Evolutionary conservation across 2,329 filamentous ascomycete species (phyloP).

Genomic region (Verticillium klebahnii): DNA sequence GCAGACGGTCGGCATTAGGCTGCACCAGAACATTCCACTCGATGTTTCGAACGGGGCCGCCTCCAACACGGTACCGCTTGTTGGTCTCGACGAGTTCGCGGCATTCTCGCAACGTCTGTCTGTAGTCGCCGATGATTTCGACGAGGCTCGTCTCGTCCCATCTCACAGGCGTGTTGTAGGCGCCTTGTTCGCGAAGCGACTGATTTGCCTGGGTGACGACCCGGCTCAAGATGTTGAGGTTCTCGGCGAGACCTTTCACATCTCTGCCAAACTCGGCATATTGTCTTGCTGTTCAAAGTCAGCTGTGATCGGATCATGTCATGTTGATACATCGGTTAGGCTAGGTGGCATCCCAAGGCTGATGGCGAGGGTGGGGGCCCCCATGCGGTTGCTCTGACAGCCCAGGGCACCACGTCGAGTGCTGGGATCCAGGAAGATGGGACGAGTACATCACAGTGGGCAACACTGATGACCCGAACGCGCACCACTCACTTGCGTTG

Average conservation of each 20-base stretch:
- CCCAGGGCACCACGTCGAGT: background rate
- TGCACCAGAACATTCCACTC: constrained; percentile 31
- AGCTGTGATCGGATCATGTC: background rate
- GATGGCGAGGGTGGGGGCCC: background rate
- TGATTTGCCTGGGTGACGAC: constrained; percentile 22
- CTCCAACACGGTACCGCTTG: constrained; percentile 19
- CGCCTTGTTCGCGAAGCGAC: constrained; percentile 19
- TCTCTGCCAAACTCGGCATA: constrained; percentile 27
- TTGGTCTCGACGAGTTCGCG: constrained; percentile 22
- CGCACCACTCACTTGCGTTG: constrained; percentile 24
- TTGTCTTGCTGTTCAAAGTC: constrained; percentile 17
- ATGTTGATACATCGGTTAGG: background rate
- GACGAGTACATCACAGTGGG: background rate
- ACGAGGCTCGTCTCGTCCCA: constrained; percentile 14
- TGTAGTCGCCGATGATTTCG: constrained; percentile 26
- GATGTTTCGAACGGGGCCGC: constrained; percentile 23
- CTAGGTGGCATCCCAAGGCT: background rate
- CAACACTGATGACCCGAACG: background rate
- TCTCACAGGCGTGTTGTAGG: constrained; percentile 12
- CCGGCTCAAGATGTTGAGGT: constrained; percentile 22
- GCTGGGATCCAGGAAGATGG: background rate
- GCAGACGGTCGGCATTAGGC: constrained; percentile 24
- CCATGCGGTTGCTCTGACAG: background rate
- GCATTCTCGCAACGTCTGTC: constrained; percentile 26
- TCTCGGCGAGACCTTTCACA: constrained; percentile 22